Evolutionary conservation across 768 basidiomycete genomes (phyloP).

Genomic region (Mycena polygramma): DNA sequence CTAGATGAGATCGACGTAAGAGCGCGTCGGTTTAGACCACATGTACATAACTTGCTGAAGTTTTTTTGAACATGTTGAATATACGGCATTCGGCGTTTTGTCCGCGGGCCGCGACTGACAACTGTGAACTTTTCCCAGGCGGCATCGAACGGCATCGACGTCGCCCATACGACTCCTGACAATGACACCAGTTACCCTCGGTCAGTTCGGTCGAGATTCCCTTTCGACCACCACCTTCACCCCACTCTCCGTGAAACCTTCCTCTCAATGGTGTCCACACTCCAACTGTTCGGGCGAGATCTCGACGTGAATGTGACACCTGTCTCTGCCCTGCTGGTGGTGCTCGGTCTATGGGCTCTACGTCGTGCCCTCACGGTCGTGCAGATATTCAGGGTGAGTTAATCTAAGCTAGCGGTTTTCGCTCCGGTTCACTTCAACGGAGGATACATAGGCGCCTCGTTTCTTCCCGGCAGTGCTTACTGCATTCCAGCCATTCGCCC

Average conservation of each 20-base stretch:
- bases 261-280: not conserved
- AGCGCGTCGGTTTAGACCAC: not conserved
- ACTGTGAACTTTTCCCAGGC: too few species aligned
- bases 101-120: too few species aligned
- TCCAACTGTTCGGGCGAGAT: slow-evolving; percentile 12
- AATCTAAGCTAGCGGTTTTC: not conserved
- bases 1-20: slow-evolving; percentile 15
- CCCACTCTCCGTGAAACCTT: not conserved
- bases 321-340: slow-evolving; percentile 1
- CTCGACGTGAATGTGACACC: slow-evolving; percentile 1
- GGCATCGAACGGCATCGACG: too few species aligned
- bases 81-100: not conserved
- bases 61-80: not conserved
- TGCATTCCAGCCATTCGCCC: slow-evolving; percentile 44
- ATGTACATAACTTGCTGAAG: too few species aligned
- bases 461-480: slow-evolving; percentile 42
- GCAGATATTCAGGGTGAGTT: not conserved
- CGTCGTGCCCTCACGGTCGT: slow-evolving; percentile 2
- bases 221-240: too few species aligned
- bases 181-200: too few species aligned
- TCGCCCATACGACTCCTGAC: too few species aligned
- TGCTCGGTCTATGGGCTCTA: not conserved
- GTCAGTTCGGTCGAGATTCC: too few species aligned
- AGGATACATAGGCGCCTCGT: not conserved
- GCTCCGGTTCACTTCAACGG: not conserved